Evolutionary conservation across 768 basidiomycete genomes (phyloP).

Genomic region (Phylloporus sp.): DNA sequence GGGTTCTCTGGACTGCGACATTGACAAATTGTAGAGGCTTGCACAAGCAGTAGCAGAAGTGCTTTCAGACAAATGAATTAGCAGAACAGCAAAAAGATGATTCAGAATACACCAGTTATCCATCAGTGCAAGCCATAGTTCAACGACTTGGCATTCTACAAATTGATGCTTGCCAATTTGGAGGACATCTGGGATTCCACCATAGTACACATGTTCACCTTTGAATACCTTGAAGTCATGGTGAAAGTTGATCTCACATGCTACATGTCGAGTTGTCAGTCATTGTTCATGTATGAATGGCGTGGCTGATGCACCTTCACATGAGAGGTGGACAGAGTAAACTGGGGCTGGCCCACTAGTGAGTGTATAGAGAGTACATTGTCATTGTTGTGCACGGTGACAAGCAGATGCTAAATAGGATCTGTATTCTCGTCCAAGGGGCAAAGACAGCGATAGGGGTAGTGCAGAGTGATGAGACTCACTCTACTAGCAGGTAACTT

Average conservation of each 20-base stretch:
- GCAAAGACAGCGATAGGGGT: no score
- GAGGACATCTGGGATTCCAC: neutral
- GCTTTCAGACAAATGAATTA: neutral
- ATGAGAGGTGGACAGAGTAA: neutral
- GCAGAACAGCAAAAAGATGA: neutral
- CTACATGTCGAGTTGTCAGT: neutral
- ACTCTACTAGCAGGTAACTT: no score
- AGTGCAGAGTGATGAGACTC: no score
- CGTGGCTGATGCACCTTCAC: neutral
- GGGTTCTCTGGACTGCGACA: neutral
- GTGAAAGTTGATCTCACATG: conserved; percentile 3
- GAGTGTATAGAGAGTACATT: neutral
- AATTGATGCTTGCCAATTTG: conserved; percentile 8
- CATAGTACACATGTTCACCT: neutral
- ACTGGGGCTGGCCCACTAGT: neutral
- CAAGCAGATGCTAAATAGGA: no score
- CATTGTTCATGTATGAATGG: no score
- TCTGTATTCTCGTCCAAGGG: no score
- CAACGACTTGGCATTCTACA: neutral
- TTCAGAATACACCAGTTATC: neutral
- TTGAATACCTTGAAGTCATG: conserved; percentile 1
- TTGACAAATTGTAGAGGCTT: neutral
- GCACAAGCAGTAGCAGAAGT: neutral
- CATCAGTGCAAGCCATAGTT: conserved; percentile 2
- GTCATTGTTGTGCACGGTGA: neutral